Percentiles rank a stretch among this genome's conserved stretches.
These are phyloP conservation scores for Septoria petroselini DNA, from an alignment of 2,329 filamentous ascomycete genomes.

Conservation along the genomic window DNA sequence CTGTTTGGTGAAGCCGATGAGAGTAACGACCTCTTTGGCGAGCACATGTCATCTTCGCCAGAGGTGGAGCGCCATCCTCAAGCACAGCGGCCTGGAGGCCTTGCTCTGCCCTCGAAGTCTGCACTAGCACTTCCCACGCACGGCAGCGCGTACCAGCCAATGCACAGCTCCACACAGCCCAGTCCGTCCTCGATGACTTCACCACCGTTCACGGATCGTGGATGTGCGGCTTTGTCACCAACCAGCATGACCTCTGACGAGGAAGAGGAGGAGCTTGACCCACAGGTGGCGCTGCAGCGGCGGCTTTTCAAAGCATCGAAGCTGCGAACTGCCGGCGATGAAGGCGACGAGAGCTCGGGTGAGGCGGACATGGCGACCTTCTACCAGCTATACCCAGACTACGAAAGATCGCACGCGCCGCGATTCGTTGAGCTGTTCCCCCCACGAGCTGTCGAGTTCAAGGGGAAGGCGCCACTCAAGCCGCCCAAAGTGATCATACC, in stretches of 20 bases:
- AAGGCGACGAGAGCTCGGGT: constrained; percentile 23
- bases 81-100: constrained; percentile 25
- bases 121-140: constrained; percentile 32
- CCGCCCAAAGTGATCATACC: constrained; percentile 78
- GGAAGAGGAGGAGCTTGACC: constrained; percentile 31
- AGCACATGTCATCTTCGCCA: constrained; percentile 35
- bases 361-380: constrained; percentile 73
- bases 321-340: constrained; percentile 27
- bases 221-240: constrained; percentile 27
- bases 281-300: constrained; percentile 29
- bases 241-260: constrained; percentile 26
- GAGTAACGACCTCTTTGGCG: constrained; percentile 41
- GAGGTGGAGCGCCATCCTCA: constrained; percentile 28
- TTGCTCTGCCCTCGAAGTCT: constrained; percentile 36
- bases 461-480: constrained; percentile 74
- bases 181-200: constrained; percentile 29
- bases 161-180: constrained; percentile 13
- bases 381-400: constrained; percentile 76
- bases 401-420: constrained; percentile 69
- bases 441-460: constrained; percentile 72
- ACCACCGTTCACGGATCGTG: constrained; percentile 27
- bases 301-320: constrained; percentile 35
- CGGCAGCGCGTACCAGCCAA: constrained; percentile 14
- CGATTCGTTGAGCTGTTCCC: constrained; percentile 81
- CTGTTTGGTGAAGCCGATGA: constrained; percentile 63